Evolutionary conservation across 2,329 filamentous ascomycete species (phyloP), one percentile per base, ranked within the genome.

Genomic region (Helminthosporium solani): DNA sequence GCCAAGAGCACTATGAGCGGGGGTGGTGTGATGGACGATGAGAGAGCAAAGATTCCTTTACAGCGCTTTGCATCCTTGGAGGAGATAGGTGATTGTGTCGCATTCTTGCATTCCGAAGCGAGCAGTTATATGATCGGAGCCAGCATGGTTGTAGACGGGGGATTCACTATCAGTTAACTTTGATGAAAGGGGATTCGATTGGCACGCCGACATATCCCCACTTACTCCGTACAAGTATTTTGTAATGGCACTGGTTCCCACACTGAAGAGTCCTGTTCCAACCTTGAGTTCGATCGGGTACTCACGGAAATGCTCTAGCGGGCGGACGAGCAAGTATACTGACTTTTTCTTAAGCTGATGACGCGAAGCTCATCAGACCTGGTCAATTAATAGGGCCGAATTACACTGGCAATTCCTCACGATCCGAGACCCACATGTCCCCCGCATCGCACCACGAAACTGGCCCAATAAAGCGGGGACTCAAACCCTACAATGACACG

Each of bases 101-200:
- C 84, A 15, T 90, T 85, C 62, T 66, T 90, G 36, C 84, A 84
- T 2, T 87, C 84, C 48, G 83, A 88, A 21, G 87, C 90, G 60
- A 84, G 83, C 0, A 77, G 74, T 2, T 89, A 90, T 57, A 80
- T 90, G 52, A 88, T 85, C 0, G 87, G 86, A 0, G 77, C 84
- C n/a, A 85, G 86, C 51, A 72, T 89, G 50, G 80, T 87, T 42
- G 79, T 86, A 34, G 80, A 84, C 68, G 81, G 81, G 14, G 64
- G 64, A 14, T 64, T 63, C 35, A 60, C 61, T 4, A 50, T 62
- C n/a, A 48, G 53, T 40, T 62, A 50, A 33, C 12, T 4, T 31
- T 31, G 12, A 31, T 12, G 3, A 5, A 31, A 14, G 8, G 28
- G 7, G 7, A 5, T 31, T 9, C 23, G 23, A n/a, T n/a, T n/a